A percentile compares a stretch with the other conserved stretches of the same genome.
Evolutionary conservation across 495 filamentous ascomycete species (phyloP).

Genomic region (Hapsidospora chrysogenum): DNA sequence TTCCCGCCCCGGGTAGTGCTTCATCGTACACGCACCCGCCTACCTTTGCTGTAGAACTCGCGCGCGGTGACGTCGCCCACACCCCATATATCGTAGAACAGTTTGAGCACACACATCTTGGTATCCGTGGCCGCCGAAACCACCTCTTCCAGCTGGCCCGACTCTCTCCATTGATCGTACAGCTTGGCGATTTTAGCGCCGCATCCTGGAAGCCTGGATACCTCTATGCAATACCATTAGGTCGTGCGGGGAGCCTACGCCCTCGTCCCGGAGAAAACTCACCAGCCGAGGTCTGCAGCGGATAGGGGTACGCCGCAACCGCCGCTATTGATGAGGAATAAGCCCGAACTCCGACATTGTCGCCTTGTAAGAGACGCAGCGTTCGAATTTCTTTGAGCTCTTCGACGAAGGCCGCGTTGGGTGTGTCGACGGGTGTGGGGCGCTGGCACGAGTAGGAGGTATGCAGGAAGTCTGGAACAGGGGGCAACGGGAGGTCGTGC

Average conservation of each 20-base stretch:
- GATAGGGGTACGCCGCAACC: slow-evolving; percentile 61
- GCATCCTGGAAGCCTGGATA: slow-evolving; percentile 63
- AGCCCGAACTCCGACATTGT: slow-evolving; percentile 68
- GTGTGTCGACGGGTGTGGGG: slow-evolving; percentile 46
- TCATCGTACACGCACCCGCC: not conserved
- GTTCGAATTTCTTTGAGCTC: slow-evolving; percentile 60
- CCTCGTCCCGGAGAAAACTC: too few relatives aligned
- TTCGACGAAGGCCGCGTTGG: slow-evolving; percentile 62
- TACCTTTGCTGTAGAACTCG: slow-evolving; percentile 60
- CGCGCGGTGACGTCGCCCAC: slow-evolving; percentile 71
- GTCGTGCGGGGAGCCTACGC: too few relatives aligned
- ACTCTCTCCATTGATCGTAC: slow-evolving; percentile 55
- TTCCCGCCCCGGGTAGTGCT: not conserved
- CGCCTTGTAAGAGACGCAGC: slow-evolving; percentile 49
- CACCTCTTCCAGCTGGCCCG: slow-evolving; percentile 43
- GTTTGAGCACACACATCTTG: slow-evolving; percentile 40
- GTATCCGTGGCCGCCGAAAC: slow-evolving; percentile 46
- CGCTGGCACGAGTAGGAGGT: slow-evolving; percentile 71
- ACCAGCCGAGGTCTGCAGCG: slow-evolving; percentile 19
- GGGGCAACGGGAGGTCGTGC: slow-evolving; percentile 38
- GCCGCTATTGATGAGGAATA: slow-evolving; percentile 79
- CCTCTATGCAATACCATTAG: too few relatives aligned
- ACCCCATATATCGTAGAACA: slow-evolving; percentile 77
- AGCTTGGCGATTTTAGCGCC: slow-evolving; percentile 63
- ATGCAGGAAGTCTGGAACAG: slow-evolving; percentile 55